These are phyloP conservation scores for Nemania diffusa DNA, from an alignment of 2,329 filamentous ascomycete genomes.

Conservation along the genomic window DNA sequence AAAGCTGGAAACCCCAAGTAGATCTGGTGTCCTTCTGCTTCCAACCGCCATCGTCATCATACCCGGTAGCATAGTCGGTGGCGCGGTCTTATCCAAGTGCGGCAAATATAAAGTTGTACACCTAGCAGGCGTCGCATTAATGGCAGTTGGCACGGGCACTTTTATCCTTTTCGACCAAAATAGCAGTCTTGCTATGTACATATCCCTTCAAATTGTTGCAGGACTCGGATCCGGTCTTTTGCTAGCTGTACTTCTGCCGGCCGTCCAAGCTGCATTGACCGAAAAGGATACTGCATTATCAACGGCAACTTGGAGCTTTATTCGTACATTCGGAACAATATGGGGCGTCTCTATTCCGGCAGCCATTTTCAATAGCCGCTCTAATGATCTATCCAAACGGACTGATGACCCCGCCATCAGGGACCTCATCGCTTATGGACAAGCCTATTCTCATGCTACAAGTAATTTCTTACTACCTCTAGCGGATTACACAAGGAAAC, in stretches of 20 bases:
- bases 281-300: constrained; percentile 4
- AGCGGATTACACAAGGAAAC: neutral
- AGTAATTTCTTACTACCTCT: neutral
- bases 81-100: neutral
- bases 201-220: constrained; percentile 6
- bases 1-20: neutral
- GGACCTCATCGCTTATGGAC: neutral
- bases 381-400: neutral
- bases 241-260: neutral
- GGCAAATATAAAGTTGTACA: neutral
- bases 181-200: neutral
- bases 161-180: neutral
- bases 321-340: constrained; percentile 11
- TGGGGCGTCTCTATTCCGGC: constrained; percentile 17
- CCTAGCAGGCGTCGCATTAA: neutral
- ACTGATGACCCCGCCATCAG: neutral
- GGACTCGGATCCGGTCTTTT: neutral
- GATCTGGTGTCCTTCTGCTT: neutral
- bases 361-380: constrained; percentile 14
- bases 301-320: constrained; percentile 17
- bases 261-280: constrained; percentile 2
- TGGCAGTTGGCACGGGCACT: neutral
- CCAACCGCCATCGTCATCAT: neutral
- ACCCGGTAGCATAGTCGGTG: neutral
- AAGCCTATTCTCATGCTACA: constrained; percentile 2